Base-by-base conservation (phyloP, 345 rosid species). In the Eutrema japonicum region DNA sequence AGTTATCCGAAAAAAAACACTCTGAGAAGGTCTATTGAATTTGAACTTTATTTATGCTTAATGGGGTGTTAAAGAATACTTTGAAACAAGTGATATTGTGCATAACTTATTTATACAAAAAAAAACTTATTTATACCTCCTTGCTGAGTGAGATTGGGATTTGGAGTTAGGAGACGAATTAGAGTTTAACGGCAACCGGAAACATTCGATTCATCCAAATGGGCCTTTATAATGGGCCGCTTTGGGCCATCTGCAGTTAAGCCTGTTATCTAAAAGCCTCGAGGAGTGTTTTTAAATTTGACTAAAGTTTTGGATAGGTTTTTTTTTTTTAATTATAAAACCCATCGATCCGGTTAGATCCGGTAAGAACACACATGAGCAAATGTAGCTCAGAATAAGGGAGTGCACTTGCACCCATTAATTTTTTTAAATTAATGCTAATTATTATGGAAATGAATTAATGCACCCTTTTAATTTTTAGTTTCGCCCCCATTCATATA, bases 251-350 rank as follows among this genome's bases (percentile, higher is more conserved):
- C 42, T 10, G 10, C 12, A 7, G 41, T 33, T 22, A 18, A 37
- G 10, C 47, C 63, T 16, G 26, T 22, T 22, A 58, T 38, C 11
- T 58, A 38, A 18, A 48, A 65, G 56, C 35, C 57, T 64, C 16
- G 0, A 35, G 6, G 33, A n/a, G 4, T 5, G 68, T 48, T 35
- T 35, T 11, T 4, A 18, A 35, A 5, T 57, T 36, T 10, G 45
- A 30, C 32, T 35, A 5, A 18, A 37, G 32, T 58, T 58, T 37
- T 18, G 33, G 30, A 16, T 18, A 18, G 22, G 22, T 18, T 18
- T n/a, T n/a, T n/a, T n/a, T n/a, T n/a, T n/a, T n/a, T n/a, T n/a
- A n/a, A n/a, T n/a, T n/a, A n/a, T n/a, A n/a, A n/a, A n/a, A n/a
- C n/a, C n/a, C n/a, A n/a, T n/a, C n/a, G n/a, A n/a, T n/a, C n/a